Base-by-base conservation (phyloP, 1,284 basidiomycete genomes). In the Cryptococcus floricola region DNA sequence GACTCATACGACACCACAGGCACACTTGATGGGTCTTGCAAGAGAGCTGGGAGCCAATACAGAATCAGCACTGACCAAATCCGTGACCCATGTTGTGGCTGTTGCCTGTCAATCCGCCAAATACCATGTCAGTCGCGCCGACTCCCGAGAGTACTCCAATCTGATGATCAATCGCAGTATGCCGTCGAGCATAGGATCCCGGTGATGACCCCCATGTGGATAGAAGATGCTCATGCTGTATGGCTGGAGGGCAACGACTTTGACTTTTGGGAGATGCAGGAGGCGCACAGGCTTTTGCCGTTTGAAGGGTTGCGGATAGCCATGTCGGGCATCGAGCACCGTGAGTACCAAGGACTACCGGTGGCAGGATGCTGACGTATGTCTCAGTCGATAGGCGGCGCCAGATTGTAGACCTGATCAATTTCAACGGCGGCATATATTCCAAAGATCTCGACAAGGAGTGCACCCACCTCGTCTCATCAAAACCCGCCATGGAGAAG, bases 391-490 rank as follows among this genome's bases (percentile, higher is more conserved):
- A 70, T 31, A 61, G 67, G 8, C 69, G 76, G 13, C 70, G 70
- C 51, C 56, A 68, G 44, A 59, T 76, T 19, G 66, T 74, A 42
- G 38, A 61, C 18, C 58, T 60, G n/a, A 71, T 77, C 54, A 58
- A 61, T 37, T 19, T 23, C 4, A 55, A 63, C 48, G 76, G 76
- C 31, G 76, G 74, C 0, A 54, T 60, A 19, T 77, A 77, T 61
- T 66, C 65, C 16, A 75, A 73, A 60, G 71, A 72, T 50, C 63
- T 77, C 18, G 73, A 76, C 52, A 60, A 70, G 9, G 52, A 55
- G 7, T 76, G 74, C 54, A 76, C 75, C 19, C 76, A 77, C 54
- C 61, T 77, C 25, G 57, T 77, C 16, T 66, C 69, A 12, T 67
- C 70, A 23, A 64, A 63, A 52, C 64, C 67, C 12, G 66, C 73